phyloP scores from a whole-genome alignment of 352 stramenopile species.

The Phytopythium kandeliae region DNA sequence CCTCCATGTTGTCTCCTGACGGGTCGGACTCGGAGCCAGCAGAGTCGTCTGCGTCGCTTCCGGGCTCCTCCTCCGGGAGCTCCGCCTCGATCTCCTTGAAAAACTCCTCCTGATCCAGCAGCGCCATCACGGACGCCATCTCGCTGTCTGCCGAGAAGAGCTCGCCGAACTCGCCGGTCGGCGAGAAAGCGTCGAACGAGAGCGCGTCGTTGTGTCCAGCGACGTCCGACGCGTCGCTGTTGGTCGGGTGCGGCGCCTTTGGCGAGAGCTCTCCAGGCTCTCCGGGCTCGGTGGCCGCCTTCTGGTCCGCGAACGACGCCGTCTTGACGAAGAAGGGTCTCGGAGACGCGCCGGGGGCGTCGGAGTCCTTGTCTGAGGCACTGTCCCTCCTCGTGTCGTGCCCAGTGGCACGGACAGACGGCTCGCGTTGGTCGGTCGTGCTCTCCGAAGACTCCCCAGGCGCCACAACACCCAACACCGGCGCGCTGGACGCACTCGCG shows the following conservation, averaged over 20 bases:
- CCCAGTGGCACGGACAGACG: too few relatives aligned
- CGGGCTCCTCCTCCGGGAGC: slow-evolving; percentile 34
- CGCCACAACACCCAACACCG: too few relatives aligned
- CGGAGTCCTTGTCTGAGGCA: too few relatives aligned
- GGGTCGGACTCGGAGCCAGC: slow-evolving; percentile 66
- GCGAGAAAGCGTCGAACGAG: neutral
- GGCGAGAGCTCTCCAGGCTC: too few relatives aligned
- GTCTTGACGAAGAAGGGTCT: neutral
- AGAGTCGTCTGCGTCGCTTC: slow-evolving; percentile 44
- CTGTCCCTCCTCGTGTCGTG: too few relatives aligned
- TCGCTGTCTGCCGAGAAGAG: slow-evolving; percentile 21
- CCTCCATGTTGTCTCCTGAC: slow-evolving; percentile 64
- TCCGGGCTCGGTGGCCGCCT: too few relatives aligned
- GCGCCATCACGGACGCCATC: slow-evolving; percentile 26
- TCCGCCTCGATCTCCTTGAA: slow-evolving; percentile 63
- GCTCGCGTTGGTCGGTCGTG: too few relatives aligned
- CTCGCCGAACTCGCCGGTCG: slow-evolving; percentile 24
- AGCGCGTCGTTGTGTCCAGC: neutral
- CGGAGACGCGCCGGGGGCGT: neutral
- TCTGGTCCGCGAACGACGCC: neutral
- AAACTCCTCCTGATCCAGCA: slow-evolving; percentile 41
- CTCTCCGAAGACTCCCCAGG: too few relatives aligned
- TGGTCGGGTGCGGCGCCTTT: too few relatives aligned
- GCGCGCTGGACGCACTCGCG: too few relatives aligned
- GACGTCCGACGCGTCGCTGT: neutral